Evolutionary conservation across 805 yeast genomes (phyloP), one percentile per base, ranked within the genome.

Genomic region (Yamadazyma akitaensis): DNA sequence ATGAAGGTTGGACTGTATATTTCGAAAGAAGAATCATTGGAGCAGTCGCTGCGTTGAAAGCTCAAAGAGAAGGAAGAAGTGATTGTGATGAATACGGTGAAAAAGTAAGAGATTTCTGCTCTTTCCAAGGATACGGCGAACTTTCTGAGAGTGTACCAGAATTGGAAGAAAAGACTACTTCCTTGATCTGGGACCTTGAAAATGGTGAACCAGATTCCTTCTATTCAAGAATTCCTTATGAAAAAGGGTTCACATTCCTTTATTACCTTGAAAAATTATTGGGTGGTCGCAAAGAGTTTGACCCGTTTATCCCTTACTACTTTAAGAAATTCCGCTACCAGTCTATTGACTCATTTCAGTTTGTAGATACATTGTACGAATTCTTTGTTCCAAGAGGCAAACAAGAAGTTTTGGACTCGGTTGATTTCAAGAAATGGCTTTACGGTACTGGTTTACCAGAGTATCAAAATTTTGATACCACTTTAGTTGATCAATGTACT

Each of bases 1-100:
- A 66, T 48, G 71, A 66, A 53, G 71, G 70, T 5, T 65, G 70
- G 70, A 61, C 67, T 16, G 70, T 66, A 1, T 65, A 64, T 49
- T 47, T 66, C 36, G 70, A 65, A 54, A 53, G 71, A 51, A 53
- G 68, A 50, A 64, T 66, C 37, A 36, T 64, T 32, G 71, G 62
- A 7, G 66, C 58, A 10, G 59, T 66, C 24, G 69, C 62, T 9
- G 55, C 59, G 10, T 44, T 51, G 8, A 55, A 59, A 39, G 64
- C 64, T 17, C 48, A 53, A 38, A 49, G 46, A 12, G 44, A 47
- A 26, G 63, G 60, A 2, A 55, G 41, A 37, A 36, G 44, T 2
- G 56, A 53, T 25, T 40, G 50, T 36, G 49, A 43, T 10, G 56
- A 51, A 10, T 62, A 64, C 43, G 71, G 71, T 19, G 69, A 64